A percentile compares a stretch with the other conserved stretches of the same genome.
phyloP scores from a whole-genome alignment of 352 stramenopile species.

The Pythium aphanidermatum region DNA sequence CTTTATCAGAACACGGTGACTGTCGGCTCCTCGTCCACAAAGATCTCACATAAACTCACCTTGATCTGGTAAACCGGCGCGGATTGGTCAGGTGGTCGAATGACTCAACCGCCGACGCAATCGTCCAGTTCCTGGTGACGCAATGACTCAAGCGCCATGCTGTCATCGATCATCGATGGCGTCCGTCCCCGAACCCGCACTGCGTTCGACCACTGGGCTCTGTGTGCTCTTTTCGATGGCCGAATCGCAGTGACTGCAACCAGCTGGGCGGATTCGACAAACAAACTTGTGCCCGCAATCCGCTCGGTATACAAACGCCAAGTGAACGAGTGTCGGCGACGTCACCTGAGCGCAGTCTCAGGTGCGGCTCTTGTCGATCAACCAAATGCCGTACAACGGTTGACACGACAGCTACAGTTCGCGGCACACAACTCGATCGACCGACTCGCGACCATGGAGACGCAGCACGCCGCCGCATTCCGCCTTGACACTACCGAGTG shows the following conservation, averaged over 20 bases:
- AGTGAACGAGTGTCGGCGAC: slow-evolving; percentile 5
- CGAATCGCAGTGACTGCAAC: slow-evolving; percentile 2
- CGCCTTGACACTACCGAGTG: too few species aligned
- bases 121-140: not conserved
- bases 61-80: not conserved
- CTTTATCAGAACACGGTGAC: not conserved
- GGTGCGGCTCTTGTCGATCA: too few species aligned
- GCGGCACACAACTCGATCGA: too few species aligned
- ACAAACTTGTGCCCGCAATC: slow-evolving; percentile 15
- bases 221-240: slow-evolving; percentile 19
- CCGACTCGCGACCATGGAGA: too few species aligned
- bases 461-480: too few species aligned
- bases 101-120: slow-evolving; percentile 3
- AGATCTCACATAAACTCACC: not conserved
- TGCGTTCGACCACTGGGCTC: too few species aligned
- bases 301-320: not conserved
- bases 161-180: slow-evolving; percentile 6
- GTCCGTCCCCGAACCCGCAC: not conserved
- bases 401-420: too few species aligned
- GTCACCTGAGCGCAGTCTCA: too few species aligned
- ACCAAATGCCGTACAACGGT: too few species aligned
- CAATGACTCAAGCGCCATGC: not conserved
- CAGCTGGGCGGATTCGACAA: slow-evolving; percentile 17
- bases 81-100: slow-evolving; percentile 8
- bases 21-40: not conserved